These are phyloP conservation scores for Alternaria arborescens DNA, from an alignment of 2,329 filamentous ascomycete genomes.

Conservation along the genomic window DNA sequence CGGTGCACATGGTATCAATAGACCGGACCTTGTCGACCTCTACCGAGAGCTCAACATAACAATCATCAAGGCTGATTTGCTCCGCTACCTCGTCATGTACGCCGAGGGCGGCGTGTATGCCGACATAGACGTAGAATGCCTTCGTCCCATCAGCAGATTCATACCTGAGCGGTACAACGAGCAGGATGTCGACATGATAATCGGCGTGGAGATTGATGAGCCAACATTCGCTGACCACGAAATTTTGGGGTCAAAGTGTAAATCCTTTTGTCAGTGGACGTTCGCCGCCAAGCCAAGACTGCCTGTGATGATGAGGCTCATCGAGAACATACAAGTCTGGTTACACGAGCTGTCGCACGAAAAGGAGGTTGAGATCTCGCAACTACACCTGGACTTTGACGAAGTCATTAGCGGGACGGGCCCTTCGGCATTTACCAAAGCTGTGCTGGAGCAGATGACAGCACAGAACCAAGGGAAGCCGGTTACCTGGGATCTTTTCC, in stretches of 20 bases:
- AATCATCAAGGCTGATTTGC: constrained; percentile 72
- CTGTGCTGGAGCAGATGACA: constrained; percentile 72
- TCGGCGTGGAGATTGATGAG: constrained; percentile 76
- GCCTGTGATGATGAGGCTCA: constrained; percentile 72
- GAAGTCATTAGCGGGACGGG: constrained; percentile 78
- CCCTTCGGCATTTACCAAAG: constrained; percentile 73
- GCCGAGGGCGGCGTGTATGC: constrained; percentile 69
- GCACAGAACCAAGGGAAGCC: constrained; percentile 52
- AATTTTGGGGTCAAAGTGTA: constrained; percentile 72
- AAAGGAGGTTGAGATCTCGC: constrained; percentile 66
- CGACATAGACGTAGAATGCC: constrained; percentile 67
- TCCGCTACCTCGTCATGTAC: constrained; percentile 74
- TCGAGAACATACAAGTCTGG: constrained; percentile 75
- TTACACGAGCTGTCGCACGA: constrained; percentile 66
- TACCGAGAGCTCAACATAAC: constrained; percentile 56
- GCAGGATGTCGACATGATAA: constrained; percentile 73
- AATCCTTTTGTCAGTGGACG: constrained; percentile 79
- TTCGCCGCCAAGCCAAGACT: constrained; percentile 74
- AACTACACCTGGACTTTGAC: constrained; percentile 74
- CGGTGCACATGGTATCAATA: constrained; percentile 70
- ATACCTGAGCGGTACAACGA: constrained; percentile 71
- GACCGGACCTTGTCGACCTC: constrained; percentile 60
- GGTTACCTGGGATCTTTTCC: constrained; percentile 71
- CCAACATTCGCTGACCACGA: constrained; percentile 70
- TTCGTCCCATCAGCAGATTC: constrained; percentile 64